phyloP scores from a whole-genome alignment of 2,329 filamentous ascomycete species.

The Phaeosphaeria sp. region DNA sequence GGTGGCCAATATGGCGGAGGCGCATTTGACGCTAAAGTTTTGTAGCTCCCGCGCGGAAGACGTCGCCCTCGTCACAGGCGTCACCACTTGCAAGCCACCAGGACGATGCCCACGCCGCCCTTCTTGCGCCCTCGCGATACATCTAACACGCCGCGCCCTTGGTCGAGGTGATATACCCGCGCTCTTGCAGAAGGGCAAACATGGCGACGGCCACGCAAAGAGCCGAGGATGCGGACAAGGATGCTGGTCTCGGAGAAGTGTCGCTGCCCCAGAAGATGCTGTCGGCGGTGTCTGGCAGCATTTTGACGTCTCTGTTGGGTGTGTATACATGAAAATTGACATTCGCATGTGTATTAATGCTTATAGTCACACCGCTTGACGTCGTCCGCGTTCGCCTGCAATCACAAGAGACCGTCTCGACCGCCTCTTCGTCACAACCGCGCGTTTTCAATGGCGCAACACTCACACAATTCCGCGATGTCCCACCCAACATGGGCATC shows the following conservation, averaged over 20 bases:
- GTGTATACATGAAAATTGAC: slow-evolving; percentile 40
- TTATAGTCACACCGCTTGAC: slow-evolving; percentile 87
- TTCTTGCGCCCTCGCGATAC: slow-evolving; percentile 29
- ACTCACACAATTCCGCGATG: slow-evolving; percentile 64
- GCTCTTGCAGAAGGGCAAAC: slow-evolving; percentile 4
- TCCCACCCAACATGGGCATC: slow-evolving; percentile 86
- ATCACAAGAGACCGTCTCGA: slow-evolving; percentile 71
- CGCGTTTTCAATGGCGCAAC: slow-evolving; percentile 35
- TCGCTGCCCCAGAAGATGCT: slow-evolving; percentile 91
- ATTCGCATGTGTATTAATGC: slow-evolving; percentile 14
- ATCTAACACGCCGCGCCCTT: slow-evolving; percentile 29
- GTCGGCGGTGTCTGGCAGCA: slow-evolving; percentile 87
- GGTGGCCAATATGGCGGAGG: slow-evolving; percentile 3
- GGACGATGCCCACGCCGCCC: slow-evolving; percentile 39
- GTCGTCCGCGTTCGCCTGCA: slow-evolving; percentile 95
- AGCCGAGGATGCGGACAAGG: slow-evolving; percentile 53
- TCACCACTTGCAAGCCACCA: slow-evolving; percentile 23
- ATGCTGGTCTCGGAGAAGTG: slow-evolving; percentile 65
- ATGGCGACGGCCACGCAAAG: slow-evolving; percentile 41
- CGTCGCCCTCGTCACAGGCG: slow-evolving; percentile 18
- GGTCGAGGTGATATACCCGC: slow-evolving; percentile 39
- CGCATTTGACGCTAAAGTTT: slow-evolving; percentile 20
- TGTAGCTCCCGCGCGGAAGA: slow-evolving; percentile 12
- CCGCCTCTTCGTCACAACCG: slow-evolving; percentile 60
- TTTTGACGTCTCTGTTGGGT: slow-evolving; percentile 90